Base-by-base conservation (phyloP, 2,329 filamentous ascomycete species). In the Pseudogymnoascus verrucosus region DNA sequence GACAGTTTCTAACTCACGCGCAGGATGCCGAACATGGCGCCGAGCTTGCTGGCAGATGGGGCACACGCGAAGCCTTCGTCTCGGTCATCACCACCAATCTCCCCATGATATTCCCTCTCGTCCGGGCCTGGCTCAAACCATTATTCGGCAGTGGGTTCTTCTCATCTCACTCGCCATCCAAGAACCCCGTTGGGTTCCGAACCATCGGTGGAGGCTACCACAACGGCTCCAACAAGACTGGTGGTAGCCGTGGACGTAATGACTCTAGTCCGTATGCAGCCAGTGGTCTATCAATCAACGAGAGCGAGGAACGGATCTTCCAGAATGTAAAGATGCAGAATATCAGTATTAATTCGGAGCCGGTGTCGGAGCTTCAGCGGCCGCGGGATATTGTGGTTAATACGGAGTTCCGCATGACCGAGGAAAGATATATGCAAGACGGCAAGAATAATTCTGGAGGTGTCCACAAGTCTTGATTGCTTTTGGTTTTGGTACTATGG, bases 271-370 rank as follows among this genome's bases (percentile, higher is more conserved):
- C 74, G 3, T 74, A 75, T 34, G 76, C 75, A 1, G 68, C 63
- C 28, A 68, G 64, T 5, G 72, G 74, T 31, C 64, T 78, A 61
- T 76, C 77, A 1, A 76, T 78, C 65, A 79, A 69, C 14, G 76
- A 76, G 68, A 78, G 77, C 66, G 76, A 79, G 62, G 77, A 79
- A 67, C 73, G 72, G 11, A 80, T 80, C 14, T 73, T 81, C n/a
- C 74, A 75, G 23, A 72, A 76, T 39, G 71, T 78, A 3, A 78
- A 77, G 64, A 74, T 79, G 70, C 71, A 78, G 36, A 69, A 73
- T 6, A 66, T 79, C 59, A 72, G 70, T 42, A 63, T 66, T 0
- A 68, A 66, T 36, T 68, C 67, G 5, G 68, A 65, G 19, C 64
- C 67, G 14, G 64, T 63, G 19, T 42, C 64, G 36, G 66, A 57